Base-by-base conservation (phyloP, 2,329 filamentous ascomycete genomes). In the Pestalotiopsis sp. region DNA sequence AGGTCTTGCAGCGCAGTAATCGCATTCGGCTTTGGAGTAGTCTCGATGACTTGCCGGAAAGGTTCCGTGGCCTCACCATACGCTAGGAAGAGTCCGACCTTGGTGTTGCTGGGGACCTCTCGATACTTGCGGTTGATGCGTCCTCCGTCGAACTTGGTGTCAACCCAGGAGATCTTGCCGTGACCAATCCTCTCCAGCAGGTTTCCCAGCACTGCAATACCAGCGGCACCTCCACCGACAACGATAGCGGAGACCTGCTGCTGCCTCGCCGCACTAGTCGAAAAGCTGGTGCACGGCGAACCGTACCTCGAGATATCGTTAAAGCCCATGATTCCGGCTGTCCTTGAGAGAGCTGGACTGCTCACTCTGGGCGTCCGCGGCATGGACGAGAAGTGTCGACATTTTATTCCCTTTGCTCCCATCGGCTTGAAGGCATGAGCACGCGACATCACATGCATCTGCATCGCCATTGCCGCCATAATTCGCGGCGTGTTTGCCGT, bases 51-150 rank as follows among this genome's bases (percentile, higher is more conserved):
- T 20, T 83, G 77, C 68, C 81, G 79, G 74, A 90, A 89, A 0
- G 86, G 80, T 44, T 82, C 76, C 1, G 86, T 76, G 1, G 83
- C 86, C 20, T 84, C 81, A 20, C 86, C 86, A 75, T 85, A 90
- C 35, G 85, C 80, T 68, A 87, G 78, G 74, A 91, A 90, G 24
- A 88, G 80, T 58, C 83, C 82, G 56, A 88, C 87, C 73, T 88
- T 90, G 67, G 88, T 91, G 74, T 91, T 91, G 72, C 78, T 80
- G 10, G 88, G 88, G 22, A 90, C 88, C 73, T 89, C 87, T 61
- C 87, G 82, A 73, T 91, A 91, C 73, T 81, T 81, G 68, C 81
- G 79, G 71, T 85, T 80, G 39, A 88, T 79, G 56, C 85, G 79
- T 4, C 86, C 86, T 35, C 79, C 87, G 26, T 84, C 77, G 72